phyloP scores from a whole-genome alignment of 2,329 filamentous ascomycete genomes.

The Metarhizium album region DNA sequence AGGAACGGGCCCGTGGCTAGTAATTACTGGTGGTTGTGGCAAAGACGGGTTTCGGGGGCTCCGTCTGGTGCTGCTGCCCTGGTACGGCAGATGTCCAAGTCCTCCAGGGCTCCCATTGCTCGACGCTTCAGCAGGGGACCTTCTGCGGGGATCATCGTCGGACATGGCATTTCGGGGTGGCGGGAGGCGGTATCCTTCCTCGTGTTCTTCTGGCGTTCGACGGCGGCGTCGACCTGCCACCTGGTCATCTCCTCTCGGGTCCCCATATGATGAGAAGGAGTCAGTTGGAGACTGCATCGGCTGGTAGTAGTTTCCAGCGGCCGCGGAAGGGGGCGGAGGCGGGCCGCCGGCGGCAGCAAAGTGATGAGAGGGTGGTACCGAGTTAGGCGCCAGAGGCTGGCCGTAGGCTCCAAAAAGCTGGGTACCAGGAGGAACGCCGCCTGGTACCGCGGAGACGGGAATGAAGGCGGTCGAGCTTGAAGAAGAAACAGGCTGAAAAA shows the following conservation, averaged over 20 bases:
- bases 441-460: slow-evolving; percentile 46
- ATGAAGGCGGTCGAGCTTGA: slow-evolving; percentile 47
- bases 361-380: slow-evolving; percentile 16
- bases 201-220: slow-evolving; percentile 27
- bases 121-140: slow-evolving; percentile 40
- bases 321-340: slow-evolving; percentile 10
- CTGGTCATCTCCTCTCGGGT: slow-evolving; percentile 22
- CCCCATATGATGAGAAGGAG: slow-evolving; percentile 28
- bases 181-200: slow-evolving; percentile 33
- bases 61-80: slow-evolving; percentile 23
- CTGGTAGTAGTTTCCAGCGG: slow-evolving; percentile 30
- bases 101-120: slow-evolving; percentile 36
- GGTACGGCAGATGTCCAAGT: slow-evolving; percentile 27
- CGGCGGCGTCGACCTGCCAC: slow-evolving; percentile 23
- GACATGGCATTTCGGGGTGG: slow-evolving; percentile 29
- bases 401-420: slow-evolving; percentile 48
- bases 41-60: slow-evolving; percentile 29
- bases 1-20: slow-evolving; percentile 19
- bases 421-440: slow-evolving; percentile 45
- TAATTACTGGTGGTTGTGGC: background rate
- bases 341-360: slow-evolving; percentile 11
- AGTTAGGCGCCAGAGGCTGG: slow-evolving; percentile 36
- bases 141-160: slow-evolving; percentile 39
- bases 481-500: slow-evolving; percentile 49
- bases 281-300: slow-evolving; percentile 34